Percentiles rank a stretch among this genome's conserved stretches.
Conservation (phyloP, 257 asterid species). For the Fraxinus excelsior region DNA sequence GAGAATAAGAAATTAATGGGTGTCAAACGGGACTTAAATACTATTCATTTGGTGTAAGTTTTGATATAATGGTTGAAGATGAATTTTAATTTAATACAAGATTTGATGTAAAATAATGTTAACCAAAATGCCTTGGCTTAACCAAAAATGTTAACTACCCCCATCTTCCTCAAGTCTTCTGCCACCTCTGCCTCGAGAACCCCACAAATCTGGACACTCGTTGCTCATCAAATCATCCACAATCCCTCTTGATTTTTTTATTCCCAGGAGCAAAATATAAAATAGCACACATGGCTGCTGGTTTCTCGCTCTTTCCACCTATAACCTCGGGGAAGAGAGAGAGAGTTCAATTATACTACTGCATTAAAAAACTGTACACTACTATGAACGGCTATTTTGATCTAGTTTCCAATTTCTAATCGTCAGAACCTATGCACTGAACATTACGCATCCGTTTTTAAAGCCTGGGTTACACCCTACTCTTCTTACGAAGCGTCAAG, state of each 20-base stretch:
- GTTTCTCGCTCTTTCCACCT: slow-evolving; percentile 38
- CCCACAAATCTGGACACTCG: slow-evolving; percentile 63
- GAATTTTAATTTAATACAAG: no score
- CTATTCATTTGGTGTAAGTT: no score
- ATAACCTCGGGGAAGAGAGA: slow-evolving; percentile 10
- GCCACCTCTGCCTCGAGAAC: slow-evolving; percentile 37
- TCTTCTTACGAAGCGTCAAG: slow-evolving; percentile 31
- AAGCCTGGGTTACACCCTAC: slow-evolving; percentile 41
- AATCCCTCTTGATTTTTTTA: slow-evolving; percentile 20
- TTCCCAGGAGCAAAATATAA: neutral
- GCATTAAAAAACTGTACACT: neutral
- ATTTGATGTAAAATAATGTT: no score
- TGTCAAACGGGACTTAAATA: no score
- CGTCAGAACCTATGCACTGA: slow-evolving; percentile 37
- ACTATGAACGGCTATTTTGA: slow-evolving; percentile 4
- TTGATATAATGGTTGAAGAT: no score
- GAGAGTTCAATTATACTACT: slow-evolving; percentile 6
- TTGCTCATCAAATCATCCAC: slow-evolving; percentile 24
- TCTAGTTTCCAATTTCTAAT: slow-evolving; percentile 25
- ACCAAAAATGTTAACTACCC: no score
- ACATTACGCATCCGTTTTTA: slow-evolving; percentile 27
- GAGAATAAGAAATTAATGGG: no score
- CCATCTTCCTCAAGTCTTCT: neutral
- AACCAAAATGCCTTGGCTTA: no score
- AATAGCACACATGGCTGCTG: slow-evolving; percentile 1